Evolutionary conservation across 768 basidiomycete genomes (phyloP).

Genomic region (Lactarius hatsudake): DNA sequence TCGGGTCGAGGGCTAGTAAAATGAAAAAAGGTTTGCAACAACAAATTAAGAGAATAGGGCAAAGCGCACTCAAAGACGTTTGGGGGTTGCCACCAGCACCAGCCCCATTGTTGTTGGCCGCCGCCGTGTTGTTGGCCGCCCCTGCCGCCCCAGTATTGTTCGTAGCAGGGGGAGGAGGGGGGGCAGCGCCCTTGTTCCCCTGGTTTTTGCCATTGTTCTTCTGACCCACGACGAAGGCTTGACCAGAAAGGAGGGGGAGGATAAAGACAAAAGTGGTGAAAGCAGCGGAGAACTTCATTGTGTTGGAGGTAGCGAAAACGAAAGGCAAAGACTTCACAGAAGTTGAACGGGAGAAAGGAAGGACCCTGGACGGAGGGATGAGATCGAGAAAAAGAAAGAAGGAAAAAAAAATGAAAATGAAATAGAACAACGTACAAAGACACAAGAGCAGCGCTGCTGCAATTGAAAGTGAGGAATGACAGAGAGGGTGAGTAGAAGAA

Average conservation of each 20-base stretch:
- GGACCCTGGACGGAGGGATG: slow-evolving; percentile 31
- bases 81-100: slow-evolving; percentile 38
- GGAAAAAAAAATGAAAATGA: slow-evolving; percentile 9
- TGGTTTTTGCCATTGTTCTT: not conserved
- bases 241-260: slow-evolving; percentile 10
- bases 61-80: slow-evolving; percentile 39
- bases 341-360: slow-evolving; percentile 40
- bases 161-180: slow-evolving; percentile 18
- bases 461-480: slow-evolving; percentile 30
- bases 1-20: slow-evolving; percentile 40
- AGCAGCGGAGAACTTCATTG: slow-evolving; percentile 26
- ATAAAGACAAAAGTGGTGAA: slow-evolving; percentile 16
- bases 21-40: not conserved
- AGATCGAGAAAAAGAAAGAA: not conserved
- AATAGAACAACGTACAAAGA: slow-evolving; percentile 28
- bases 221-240: slow-evolving; percentile 9
- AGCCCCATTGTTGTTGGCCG: not conserved
- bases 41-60: not conserved
- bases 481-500: slow-evolving; percentile 25
- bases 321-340: slow-evolving; percentile 43
- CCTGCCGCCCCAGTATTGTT: not conserved
- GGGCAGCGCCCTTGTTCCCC: slow-evolving; percentile 1
- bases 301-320: slow-evolving; percentile 12
- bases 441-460: slow-evolving; percentile 56
- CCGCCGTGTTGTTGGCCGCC: not conserved